Evolutionary conservation across 169 alveolate genomes (phyloP), one percentile per base, ranked within the genome.

Genomic region (Blepharisma undulans): DNA sequence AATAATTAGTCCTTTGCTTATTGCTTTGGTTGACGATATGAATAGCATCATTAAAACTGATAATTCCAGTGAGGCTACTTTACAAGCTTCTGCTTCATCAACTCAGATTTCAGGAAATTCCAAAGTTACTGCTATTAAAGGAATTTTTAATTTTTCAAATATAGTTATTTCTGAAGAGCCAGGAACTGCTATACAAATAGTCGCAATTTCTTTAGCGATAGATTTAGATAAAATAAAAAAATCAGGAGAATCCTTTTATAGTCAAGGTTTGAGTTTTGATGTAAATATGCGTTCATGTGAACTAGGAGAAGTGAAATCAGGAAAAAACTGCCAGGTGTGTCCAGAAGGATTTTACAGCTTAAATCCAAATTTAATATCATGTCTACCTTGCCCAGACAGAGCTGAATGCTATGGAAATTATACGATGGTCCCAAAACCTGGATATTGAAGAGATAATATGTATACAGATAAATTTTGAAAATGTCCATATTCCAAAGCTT

Each of bases 371-470:
- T 22, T 84, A n/a, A 16, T 16, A 3, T 21, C 21, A 71, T 85
- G 90, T 71, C 7, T 19, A 8, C 22, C 25, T 60, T 85, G 90
- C 61, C 90, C 90, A 22, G 33, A 29, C 12, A 48, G 71, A 61
- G 90, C 90, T 6, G 27, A 18, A 22, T 85, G 90, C 34, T 71
- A n/a, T n/a, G 90, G 90, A 66, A 34, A 34, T n/a, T 59, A 22
- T 18, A 25, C 34, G 2, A 71, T 85, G 36, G 21, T 71, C 61
- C 66, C 84, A 12, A 7, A 8, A 27, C 72, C 80, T 5, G 90
- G 82, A 4, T 85, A 61, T 60, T 78, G 85, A 33, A 78, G 85
- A 78, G 25, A 25, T 22, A 30, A 30, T 78, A 19, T 78, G n/a
- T n/a, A 25, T 6, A 22, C 85, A 25, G 85, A 78, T 22, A 30